A percentile compares a stretch with the other conserved stretches of the same genome.
These are phyloP conservation scores for Eucalyptus guilfoylei DNA, from an alignment of 345 rosid genomes.

Conservation along the genomic window DNA sequence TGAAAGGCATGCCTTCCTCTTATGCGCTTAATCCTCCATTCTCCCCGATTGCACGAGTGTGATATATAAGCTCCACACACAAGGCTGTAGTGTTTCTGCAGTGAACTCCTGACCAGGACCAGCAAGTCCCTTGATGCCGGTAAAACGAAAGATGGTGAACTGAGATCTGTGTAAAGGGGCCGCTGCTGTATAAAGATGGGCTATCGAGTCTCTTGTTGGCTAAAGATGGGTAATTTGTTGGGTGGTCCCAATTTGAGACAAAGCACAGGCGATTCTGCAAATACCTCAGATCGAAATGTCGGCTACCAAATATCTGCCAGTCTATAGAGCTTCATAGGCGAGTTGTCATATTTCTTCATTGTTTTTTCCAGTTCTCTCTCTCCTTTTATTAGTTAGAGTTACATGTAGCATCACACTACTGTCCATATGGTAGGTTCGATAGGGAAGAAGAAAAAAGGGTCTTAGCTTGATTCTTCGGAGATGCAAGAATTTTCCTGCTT, in stretches of 20 bases:
- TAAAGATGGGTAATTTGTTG: not conserved
- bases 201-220: not conserved
- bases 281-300: not conserved
- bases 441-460: not conserved
- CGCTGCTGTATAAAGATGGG: not conserved
- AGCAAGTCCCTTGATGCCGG: not conserved
- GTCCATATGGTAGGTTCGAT: not conserved
- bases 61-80: not conserved
- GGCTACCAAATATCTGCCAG: not conserved
- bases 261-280: not conserved
- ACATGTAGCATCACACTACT: not conserved
- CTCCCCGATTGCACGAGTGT: constrained; percentile 85
- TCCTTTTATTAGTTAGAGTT: not conserved
- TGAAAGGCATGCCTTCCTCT: constrained; percentile 35
- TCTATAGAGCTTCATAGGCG: not conserved
- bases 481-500: not conserved
- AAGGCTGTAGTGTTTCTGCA: not conserved
- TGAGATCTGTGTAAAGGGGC: not conserved
- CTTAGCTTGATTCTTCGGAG: not conserved
- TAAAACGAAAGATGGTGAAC: not conserved
- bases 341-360: not conserved
- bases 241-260: not conserved
- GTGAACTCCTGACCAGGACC: not conserved
- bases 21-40: constrained; percentile 73
- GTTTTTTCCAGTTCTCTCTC: not conserved